Base-by-base conservation (phyloP, 2,329 filamentous ascomycete species). In the Botrytis hyacinthi region DNA sequence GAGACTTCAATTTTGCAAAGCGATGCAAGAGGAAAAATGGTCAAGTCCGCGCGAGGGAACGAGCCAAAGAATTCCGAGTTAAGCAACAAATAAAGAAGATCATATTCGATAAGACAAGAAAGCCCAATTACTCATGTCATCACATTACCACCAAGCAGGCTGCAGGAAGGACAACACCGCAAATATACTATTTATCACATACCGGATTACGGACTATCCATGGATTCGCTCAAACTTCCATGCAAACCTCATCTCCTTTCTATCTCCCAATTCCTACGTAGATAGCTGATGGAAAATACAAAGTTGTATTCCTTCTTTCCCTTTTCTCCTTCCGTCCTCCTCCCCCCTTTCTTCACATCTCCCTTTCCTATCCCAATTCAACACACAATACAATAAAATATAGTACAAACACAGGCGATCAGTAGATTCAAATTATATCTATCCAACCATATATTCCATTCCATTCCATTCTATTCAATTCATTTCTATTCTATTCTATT, bases 61-160 rank as follows among this genome's bases (percentile, higher is more conserved):
- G 10, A n/a, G 2, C 48, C 4, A n/a, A 2, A 6, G 10, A 51
- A n/a, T 51, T 0, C 26, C 0, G 26, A n/a, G 12, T 6, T 14
- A n/a, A 14, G 1, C n/a, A 26, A 5, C 14, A 48, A 26, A 51
- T n/a, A 12, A 22, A 48, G 22, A 51, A 51, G 5, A 14, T n/a
- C 0, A 14, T 51, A 51, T 16, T 12, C 3, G 14, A 42, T 5
- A 12, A 14, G 22, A 12, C 26, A n/a, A n/a, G 10, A 51, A 51
- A 26, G 12, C 2, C 5, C 10, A 51, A n/a, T n/a, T n/a, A n/a
- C n/a, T 51, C 48, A 26, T 14, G 4, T n/a, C 22, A 51, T 14
- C 46, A 4, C 1, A 48, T 51, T 22, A 14, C 22, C 22, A 26
- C 26, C 46, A 48, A 48, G 46, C 1, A 48, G 22, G 37, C 37